Evolutionary conservation across 2,329 filamentous ascomycete species (phyloP).

Genomic region (Fusarium sterilihyphosum): DNA sequence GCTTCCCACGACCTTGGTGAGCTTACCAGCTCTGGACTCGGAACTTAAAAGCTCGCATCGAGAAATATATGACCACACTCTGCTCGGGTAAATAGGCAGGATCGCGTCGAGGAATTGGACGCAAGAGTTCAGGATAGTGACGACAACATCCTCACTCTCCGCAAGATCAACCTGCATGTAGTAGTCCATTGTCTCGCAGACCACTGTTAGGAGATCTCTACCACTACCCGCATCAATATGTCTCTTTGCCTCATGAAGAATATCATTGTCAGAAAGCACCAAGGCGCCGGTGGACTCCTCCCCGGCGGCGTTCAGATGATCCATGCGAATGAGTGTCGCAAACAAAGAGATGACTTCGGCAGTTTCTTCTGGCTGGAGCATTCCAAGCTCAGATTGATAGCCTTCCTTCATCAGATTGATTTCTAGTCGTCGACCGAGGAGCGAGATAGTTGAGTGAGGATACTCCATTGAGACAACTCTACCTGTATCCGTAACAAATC

Average conservation of each 20-base stretch:
- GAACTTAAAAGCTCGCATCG: conserved; percentile 82
- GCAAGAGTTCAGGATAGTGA: conserved; percentile 76
- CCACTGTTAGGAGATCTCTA: conserved; percentile 80
- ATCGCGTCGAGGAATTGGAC: conserved; percentile 82
- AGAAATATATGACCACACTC: conserved; percentile 90
- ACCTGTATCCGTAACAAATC: conserved; percentile 80
- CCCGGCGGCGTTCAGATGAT: conserved; percentile 51
- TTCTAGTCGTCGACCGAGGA: conserved; percentile 80
- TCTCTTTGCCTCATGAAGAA: conserved; percentile 66
- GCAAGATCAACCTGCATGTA: conserved; percentile 67
- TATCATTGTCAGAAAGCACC: conserved; percentile 48
- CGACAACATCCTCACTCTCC: conserved; percentile 69
- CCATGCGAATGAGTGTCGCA: conserved; percentile 72
- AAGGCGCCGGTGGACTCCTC: conserved; percentile 46
- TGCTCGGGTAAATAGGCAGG: conserved; percentile 77
- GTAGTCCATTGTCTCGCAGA: conserved; percentile 86
- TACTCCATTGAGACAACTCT: conserved; percentile 82
- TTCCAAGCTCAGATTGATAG: conserved; percentile 62
- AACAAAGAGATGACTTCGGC: conserved; percentile 80
- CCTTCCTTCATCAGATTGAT: conserved; percentile 69
- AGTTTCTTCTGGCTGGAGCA: conserved; percentile 68
- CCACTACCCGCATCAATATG: conserved; percentile 61
- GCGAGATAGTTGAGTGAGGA: conserved; percentile 80
- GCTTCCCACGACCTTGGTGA: conserved; percentile 82
- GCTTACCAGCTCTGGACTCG: conserved; percentile 78